Evolutionary conservation across 2,329 filamentous ascomycete species (phyloP).

Genomic region (Alternaria infectoria): DNA sequence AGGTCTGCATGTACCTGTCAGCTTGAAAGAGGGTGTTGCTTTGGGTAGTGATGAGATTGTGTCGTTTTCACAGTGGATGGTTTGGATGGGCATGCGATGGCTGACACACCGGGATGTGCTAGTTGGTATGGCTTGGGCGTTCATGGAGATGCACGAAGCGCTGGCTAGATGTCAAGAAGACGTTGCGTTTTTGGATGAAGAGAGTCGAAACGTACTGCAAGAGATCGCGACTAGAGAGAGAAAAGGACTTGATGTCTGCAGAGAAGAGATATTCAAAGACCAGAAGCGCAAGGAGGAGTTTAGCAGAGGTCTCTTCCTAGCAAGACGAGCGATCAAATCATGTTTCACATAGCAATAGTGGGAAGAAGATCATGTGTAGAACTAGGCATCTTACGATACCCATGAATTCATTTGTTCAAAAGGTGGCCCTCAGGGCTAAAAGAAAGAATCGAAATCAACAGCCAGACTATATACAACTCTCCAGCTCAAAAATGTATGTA

Average conservation of each 20-base stretch:
- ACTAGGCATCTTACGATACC: not conserved
- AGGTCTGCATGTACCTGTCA: conserved; percentile 18
- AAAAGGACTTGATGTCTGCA: conserved; percentile 15
- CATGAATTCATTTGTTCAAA: not conserved
- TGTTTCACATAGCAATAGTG: conserved; percentile 1
- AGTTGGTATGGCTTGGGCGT: conserved; percentile 44
- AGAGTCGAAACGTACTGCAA: not conserved
- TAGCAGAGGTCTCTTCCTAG: not conserved
- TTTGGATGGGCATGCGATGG: conserved; percentile 24
- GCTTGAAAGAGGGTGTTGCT: conserved; percentile 34
- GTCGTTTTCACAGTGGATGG: conserved; percentile 20
- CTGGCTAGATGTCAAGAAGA: conserved; percentile 1
- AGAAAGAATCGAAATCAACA: not conserved
- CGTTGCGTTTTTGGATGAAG: not conserved
- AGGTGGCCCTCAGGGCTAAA: not conserved
- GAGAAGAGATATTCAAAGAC: conserved; percentile 1
- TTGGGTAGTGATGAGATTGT: conserved; percentile 50
- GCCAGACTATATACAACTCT: conserved; percentile 5
- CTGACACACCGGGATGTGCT: conserved; percentile 30
- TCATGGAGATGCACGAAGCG: conserved; percentile 30
- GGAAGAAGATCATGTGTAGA: not conserved
- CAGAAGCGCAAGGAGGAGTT: not conserved
- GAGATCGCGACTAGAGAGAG: conserved; percentile 18
- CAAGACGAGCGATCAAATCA: not conserved
- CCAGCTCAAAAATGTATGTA: conserved; percentile 8